These are phyloP conservation scores for Aspergillus asperescens DNA, from an alignment of 495 filamentous ascomycete species.

Conservation along the genomic window DNA sequence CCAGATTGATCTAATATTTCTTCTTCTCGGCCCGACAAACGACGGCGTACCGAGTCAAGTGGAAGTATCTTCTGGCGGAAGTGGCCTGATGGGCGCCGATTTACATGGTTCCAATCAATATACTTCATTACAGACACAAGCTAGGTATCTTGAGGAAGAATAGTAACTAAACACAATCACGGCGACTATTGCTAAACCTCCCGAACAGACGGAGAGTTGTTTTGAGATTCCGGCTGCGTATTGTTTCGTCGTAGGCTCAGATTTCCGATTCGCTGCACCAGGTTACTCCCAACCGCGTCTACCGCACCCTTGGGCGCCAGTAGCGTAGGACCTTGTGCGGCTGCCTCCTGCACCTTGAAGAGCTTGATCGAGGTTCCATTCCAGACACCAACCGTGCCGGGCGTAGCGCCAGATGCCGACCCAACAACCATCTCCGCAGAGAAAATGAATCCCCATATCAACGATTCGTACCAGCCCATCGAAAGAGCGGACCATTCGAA, in stretches of 20 bases:
- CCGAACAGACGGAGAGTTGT: conserved; percentile 31
- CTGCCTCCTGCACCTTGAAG: conserved; percentile 84
- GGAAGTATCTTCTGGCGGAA: too few species aligned
- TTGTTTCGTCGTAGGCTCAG: conserved; percentile 53
- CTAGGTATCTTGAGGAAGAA: conserved; percentile 6
- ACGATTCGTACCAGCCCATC: conserved; percentile 91
- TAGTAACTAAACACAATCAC: conserved; percentile 4
- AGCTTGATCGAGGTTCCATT: conserved; percentile 83
- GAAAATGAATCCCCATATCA: conserved; percentile 96
- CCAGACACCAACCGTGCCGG: conserved; percentile 90
- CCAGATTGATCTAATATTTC: background rate
- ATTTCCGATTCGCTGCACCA: conserved; percentile 81
- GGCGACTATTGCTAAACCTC: conserved; percentile 30
- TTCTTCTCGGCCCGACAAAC: background rate
- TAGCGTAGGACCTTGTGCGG: conserved; percentile 71
- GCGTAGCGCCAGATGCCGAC: conserved; percentile 42
- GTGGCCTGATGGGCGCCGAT: background rate
- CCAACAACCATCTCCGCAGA: conserved; percentile 80
- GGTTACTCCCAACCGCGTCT: conserved; percentile 88
- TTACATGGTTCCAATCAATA: background rate
- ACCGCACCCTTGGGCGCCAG: conserved; percentile 85
- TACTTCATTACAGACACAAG: conserved; percentile 5
- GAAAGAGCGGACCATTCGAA: conserved; percentile 94
- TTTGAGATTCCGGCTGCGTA: conserved; percentile 30
- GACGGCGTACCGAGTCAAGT: too few species aligned